Conservation (phyloP, 352 stramenopile species). For the Globisporangium iwayamae region DNA sequence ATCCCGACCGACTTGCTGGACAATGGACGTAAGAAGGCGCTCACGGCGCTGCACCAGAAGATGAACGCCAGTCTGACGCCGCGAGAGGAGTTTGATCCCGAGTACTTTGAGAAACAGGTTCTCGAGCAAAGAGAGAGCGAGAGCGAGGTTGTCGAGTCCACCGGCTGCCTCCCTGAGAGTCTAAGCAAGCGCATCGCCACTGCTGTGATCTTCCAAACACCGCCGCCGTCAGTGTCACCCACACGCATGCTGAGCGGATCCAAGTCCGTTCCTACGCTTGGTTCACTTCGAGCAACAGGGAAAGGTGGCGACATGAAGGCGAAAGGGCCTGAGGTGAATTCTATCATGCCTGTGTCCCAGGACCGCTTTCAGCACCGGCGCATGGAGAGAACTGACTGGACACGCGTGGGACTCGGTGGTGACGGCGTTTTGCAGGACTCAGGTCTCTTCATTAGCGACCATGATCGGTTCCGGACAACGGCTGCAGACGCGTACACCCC, state of each 20-base stretch:
- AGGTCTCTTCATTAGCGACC: constrained; percentile 32
- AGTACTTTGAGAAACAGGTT: constrained; percentile 21
- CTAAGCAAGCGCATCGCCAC: constrained; percentile 42
- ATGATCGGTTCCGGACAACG: constrained; percentile 62
- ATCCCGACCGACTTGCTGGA: constrained; percentile 61
- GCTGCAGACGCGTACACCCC: constrained; percentile 48
- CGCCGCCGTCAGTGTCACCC: constrained; percentile 11
- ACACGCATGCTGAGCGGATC: constrained; percentile 13
- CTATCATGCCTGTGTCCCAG: constrained; percentile 32
- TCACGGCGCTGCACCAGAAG: constrained; percentile 54
- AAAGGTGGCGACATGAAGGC: constrained; percentile 7
- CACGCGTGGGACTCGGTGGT: constrained; percentile 64
- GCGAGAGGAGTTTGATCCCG: constrained; percentile 43
- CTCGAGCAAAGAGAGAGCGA: not conserved
- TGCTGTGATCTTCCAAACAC: constrained; percentile 24
- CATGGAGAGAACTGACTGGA: constrained; percentile 69
- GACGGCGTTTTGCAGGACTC: constrained; percentile 48
- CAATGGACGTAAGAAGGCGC: constrained; percentile 55
- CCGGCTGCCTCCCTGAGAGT: constrained; percentile 55
- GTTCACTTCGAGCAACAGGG: constrained; percentile 12
- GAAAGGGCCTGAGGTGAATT: constrained; percentile 20
- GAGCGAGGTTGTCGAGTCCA: constrained; percentile 1
- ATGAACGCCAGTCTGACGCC: constrained; percentile 43
- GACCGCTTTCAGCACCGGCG: constrained; percentile 59
- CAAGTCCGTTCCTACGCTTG: constrained; percentile 25